Base-by-base conservation (phyloP, 1,284 basidiomycete genomes). In the Pseudozyma hubeiensis region DNA sequence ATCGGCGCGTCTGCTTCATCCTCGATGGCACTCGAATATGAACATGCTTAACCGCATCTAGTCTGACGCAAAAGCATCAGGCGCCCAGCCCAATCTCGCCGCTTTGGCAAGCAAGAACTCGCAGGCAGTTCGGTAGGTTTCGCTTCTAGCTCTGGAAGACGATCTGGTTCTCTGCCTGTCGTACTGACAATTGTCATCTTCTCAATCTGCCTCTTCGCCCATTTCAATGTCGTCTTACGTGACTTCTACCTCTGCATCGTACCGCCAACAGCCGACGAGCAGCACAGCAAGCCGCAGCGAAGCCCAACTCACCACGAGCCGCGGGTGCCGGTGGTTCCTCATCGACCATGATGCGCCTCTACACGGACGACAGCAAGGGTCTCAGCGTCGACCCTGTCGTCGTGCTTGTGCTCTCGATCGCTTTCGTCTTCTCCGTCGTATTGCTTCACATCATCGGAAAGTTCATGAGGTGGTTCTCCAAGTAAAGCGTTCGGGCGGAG, bases 321-420 rank as follows among this genome's bases (percentile, higher is more conserved):
- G 96, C 96, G 31, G 96, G 96, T 58, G 94, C 94, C 56, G 96
- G 96, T 61, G 96, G 96, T 60, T 95, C 93, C 50, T 93, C 91
- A 65, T 96, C 92, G 87, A 99, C 96, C 64, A 98, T 99, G 96
- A 90, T 99, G 83, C 94, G 94, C 86, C 89, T 99, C 14, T 98
- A 98, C 89, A 98, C 96, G 39, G 87, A 87, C 72, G 96, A 98
- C 84, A 96, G 94, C 77, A 93, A 93, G 71, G 96, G 96, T 40
- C 89, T 98, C 68, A 90, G 93, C 88, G 93, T 99, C 94, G 96
- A 99, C 87, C 96, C 96, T 7, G 97, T 95, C 87, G 95, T 98
- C 78, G 95, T 98, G 75, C 90, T 98, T 68, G 93, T 98, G 73
- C 90, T 99, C 44, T 97, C 96, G 29, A 90, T 99, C 68, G 94